Evolutionary conservation across 352 stramenopile species (phyloP), one percentile per base, ranked within the genome.

Genomic region (Phytopythium sindhum): DNA sequence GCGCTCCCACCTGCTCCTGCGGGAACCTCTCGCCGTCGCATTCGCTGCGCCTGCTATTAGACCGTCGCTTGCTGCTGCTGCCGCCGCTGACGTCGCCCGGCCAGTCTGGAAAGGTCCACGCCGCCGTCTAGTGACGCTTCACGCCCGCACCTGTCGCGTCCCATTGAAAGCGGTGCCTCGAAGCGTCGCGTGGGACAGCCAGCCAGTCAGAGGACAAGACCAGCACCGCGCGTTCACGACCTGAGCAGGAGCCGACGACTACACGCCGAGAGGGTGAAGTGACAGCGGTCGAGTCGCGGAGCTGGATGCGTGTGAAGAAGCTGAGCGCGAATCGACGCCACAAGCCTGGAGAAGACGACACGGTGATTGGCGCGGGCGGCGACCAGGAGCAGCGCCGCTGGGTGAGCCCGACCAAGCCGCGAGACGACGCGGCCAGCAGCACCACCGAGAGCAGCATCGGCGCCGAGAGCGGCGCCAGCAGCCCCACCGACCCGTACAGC

Each of bases 301-400:
- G 53, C 64, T 45, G 70, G 57, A 90, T 90, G 81, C 81, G 81
- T 80, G 78, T 90, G 70, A 90, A 90, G 80, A 90, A 90, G 57
- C 64, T 89, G 69, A 89, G 75, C 73, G 67, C 70, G 54, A 86
- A 81, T 61, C 75, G 79, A 65, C 81, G 79, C 69, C 70, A 79
- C 47, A 87, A 85, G 81, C 60, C 76, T 69, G 79, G 79, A 59
- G 81, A 90, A 52, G 81, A 89, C 70, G 79, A 88, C 73, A 65
- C 65, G 33, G 60, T 24, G 24, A 53, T 53, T 21, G 41, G 41
- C 47, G 47, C 65, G 45, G 58, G 53, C 24, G 69, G 31, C 61
- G 68, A 77, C 62, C 68, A 61, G 61, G 66, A 80, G 28, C 64
- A 68, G 61, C 73, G 60, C 53, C 75, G 71, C 64, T 83, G 75